Percentiles rank a stretch among this genome's conserved stretches.
These are phyloP conservation scores for Tulasnella sp. DNA, from an alignment of 768 basidiomycete genomes.

Conservation along the genomic window DNA sequence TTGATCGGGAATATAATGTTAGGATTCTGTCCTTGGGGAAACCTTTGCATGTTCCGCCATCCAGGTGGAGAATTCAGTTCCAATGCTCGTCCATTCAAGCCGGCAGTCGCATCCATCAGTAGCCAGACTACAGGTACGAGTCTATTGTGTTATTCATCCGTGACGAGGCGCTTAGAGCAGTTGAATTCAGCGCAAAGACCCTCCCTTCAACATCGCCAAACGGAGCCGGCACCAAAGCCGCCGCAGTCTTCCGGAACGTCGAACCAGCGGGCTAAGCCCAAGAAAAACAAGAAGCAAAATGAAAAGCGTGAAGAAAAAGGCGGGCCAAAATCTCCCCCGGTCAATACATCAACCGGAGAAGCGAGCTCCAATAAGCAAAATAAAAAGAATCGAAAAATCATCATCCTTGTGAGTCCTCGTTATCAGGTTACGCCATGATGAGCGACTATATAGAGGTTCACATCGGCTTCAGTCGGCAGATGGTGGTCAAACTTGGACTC, in stretches of 20 bases:
- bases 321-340: neutral
- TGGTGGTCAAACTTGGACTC: neutral
- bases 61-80: neutral
- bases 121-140: neutral
- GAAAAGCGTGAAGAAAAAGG: neutral
- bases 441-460: neutral
- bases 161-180: neutral
- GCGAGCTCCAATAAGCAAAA: no score
- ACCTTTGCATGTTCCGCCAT: neutral
- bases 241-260: neutral
- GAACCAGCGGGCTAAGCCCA: neutral
- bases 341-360: no score
- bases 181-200: no score
- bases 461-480: neutral
- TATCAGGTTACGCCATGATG: no score
- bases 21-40: neutral
- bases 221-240: neutral
- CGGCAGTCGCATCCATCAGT: neutral
- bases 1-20: neutral
- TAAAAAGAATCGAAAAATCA: no score
- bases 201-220: no score
- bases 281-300: neutral
- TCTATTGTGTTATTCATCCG: neutral
- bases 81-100: neutral
- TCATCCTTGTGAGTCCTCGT: no score